Evolutionary conservation across 352 stramenopile species (phyloP).

Genomic region (Pelagophyceae sp.): DNA sequence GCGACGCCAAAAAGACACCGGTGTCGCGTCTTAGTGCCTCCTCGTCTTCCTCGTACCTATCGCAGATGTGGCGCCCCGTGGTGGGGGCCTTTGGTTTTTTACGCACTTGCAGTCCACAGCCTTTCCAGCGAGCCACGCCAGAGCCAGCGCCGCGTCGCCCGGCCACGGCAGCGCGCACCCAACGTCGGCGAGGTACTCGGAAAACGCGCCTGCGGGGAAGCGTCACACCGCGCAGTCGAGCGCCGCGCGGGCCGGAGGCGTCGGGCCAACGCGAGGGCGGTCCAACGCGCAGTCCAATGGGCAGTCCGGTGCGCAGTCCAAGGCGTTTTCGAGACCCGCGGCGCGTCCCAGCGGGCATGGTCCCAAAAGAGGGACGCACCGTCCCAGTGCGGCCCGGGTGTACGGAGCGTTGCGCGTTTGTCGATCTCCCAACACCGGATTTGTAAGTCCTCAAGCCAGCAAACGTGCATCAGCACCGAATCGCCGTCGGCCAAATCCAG

Average conservation of each 20-base stretch:
- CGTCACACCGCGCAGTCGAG: too few relatives aligned
- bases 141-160: not conserved
- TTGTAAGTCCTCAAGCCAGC: too few relatives aligned
- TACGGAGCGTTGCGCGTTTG: not conserved
- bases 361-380: not conserved
- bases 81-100: too few relatives aligned
- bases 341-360: too few relatives aligned
- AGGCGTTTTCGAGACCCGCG: too few relatives aligned
- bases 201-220: not conserved
- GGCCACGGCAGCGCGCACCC: not conserved
- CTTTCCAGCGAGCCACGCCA: not conserved
- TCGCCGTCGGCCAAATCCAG: too few relatives aligned
- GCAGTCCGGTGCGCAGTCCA: too few relatives aligned
- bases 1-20: not conserved
- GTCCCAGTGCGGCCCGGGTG: not conserved
- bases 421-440: conserved; percentile 8
- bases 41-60: conserved; percentile 10
- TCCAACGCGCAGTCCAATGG: too few relatives aligned
- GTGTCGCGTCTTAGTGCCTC: not conserved
- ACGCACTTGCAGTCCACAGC: conserved; percentile 13
- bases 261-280: too few relatives aligned
- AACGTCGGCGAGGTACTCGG: not conserved
- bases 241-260: too few relatives aligned
- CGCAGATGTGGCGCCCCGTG: too few relatives aligned
- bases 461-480: too few relatives aligned